Conservation (phyloP, 768 basidiomycete species). For the Heimioporus sp. region DNA sequence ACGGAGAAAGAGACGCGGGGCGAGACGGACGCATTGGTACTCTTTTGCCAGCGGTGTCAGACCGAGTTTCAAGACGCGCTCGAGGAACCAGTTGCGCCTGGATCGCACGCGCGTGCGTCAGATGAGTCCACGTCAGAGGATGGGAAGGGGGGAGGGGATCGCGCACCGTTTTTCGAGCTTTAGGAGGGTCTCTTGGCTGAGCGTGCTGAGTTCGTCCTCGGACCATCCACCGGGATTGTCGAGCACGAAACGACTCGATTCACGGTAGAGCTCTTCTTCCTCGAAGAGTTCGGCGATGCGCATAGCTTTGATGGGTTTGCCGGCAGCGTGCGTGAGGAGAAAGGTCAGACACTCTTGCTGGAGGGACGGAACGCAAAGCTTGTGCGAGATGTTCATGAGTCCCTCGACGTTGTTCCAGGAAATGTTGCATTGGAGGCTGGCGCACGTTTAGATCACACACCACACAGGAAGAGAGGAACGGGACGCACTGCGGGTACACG, state of each 20-base stretch:
- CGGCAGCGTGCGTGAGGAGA: constrained; percentile 89
- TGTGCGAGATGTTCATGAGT: constrained; percentile 87
- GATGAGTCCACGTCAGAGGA: not conserved
- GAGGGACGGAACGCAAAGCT: constrained; percentile 79
- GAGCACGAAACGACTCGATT: constrained; percentile 87
- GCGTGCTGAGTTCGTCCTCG: constrained; percentile 76
- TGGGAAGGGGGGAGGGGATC: not conserved
- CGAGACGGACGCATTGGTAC: constrained; percentile 78
- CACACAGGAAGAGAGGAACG: not conserved
- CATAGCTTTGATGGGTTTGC: constrained; percentile 90
- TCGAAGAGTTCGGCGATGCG: constrained; percentile 88
- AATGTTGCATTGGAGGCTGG: constrained; percentile 84
- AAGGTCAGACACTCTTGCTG: constrained; percentile 84
- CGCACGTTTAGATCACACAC: constrained; percentile 1
- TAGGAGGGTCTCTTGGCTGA: constrained; percentile 78
- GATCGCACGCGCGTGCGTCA: not conserved
- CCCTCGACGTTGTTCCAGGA: constrained; percentile 95
- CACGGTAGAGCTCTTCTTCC: constrained; percentile 87
- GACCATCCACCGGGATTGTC: constrained; percentile 89
- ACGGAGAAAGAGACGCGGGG: not conserved
- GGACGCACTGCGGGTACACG: constrained; percentile 84
- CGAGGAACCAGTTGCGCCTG: constrained; percentile 90
- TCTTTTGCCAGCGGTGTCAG: constrained; percentile 87
- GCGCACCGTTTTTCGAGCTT: constrained; percentile 84
- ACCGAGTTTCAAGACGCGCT: constrained; percentile 89